phyloP scores from a whole-genome alignment of 2,329 filamentous ascomycete genomes.

The Alternaria triticina region DNA sequence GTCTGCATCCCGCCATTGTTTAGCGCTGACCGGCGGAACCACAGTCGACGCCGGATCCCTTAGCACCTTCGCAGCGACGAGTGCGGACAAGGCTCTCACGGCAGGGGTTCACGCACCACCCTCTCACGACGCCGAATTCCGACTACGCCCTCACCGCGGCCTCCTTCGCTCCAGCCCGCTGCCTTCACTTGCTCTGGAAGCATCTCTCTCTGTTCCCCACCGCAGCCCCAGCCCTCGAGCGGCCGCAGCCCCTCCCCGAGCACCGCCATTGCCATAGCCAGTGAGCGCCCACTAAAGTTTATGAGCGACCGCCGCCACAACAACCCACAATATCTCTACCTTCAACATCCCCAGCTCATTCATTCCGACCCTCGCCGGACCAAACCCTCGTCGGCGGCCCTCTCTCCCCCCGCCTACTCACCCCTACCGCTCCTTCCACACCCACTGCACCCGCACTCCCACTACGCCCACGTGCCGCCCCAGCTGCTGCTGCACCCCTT shows the following conservation, averaged over 20 bases:
- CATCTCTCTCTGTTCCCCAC: neutral
- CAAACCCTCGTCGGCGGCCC: conserved; percentile 18
- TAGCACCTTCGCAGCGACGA: conserved; percentile 16
- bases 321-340: conserved; percentile 32
- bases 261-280: conserved; percentile 14
- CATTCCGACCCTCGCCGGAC: conserved; percentile 17
- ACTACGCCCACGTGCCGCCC: conserved; percentile 21
- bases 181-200: conserved; percentile 11
- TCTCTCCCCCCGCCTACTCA: conserved; percentile 15
- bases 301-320: conserved; percentile 36
- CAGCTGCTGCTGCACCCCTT: conserved; percentile 36
- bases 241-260: conserved; percentile 19
- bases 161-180: neutral
- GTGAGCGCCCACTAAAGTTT: conserved; percentile 21
- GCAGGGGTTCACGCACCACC: conserved; percentile 27
- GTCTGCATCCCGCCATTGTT: conserved; percentile 9
- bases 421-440: conserved; percentile 3
- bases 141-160: conserved; percentile 11
- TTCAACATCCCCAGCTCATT: conserved; percentile 26
- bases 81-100: conserved; percentile 16
- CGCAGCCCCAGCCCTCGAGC: conserved; percentile 2
- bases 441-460: conserved; percentile 16
- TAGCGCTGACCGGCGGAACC: conserved; percentile 10
- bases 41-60: conserved; percentile 12
- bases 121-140: conserved; percentile 13